phyloP scores from a whole-genome alignment of 371 early-diverging fungal genomes.

The Lichtheimia corymbifera region DNA sequence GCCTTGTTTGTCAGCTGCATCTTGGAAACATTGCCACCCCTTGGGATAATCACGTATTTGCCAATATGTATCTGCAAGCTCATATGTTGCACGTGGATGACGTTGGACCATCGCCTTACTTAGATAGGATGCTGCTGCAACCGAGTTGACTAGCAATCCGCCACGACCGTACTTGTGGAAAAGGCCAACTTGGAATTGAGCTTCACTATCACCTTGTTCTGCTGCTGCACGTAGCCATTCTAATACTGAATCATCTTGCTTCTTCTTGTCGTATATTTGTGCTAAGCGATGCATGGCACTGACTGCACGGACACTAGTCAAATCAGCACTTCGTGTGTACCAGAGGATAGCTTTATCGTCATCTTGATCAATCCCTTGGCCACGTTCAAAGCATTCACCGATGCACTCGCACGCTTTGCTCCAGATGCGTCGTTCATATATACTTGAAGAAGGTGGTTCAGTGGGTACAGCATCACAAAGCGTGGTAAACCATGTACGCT shows the following conservation, averaged over 20 bases:
- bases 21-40: slow-evolving; percentile 25
- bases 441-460: background rate
- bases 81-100: slow-evolving; percentile 30
- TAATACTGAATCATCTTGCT: slow-evolving; percentile 4
- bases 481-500: background rate
- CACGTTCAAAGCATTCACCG: slow-evolving; percentile 21
- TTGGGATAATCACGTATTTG: slow-evolving; percentile 11
- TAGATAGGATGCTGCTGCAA: slow-evolving; percentile 31
- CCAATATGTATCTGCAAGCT: slow-evolving; percentile 31
- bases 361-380: slow-evolving; percentile 5
- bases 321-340: slow-evolving; percentile 9
- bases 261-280: background rate
- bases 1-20: slow-evolving; percentile 15
- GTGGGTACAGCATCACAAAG: background rate
- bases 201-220: slow-evolving; percentile 13
- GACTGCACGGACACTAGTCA: background rate
- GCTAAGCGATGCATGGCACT: slow-evolving; percentile 7
- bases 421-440: background rate
- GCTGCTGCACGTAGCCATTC: slow-evolving; percentile 15
- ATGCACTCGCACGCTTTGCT: slow-evolving; percentile 7
- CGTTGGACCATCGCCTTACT: slow-evolving; percentile 31
- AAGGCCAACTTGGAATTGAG: slow-evolving; percentile 34
- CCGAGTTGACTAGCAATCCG: slow-evolving; percentile 21
- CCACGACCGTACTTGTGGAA: slow-evolving; percentile 31
- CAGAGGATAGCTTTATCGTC: slow-evolving; percentile 6